Evolutionary conservation across 352 stramenopile species (phyloP).

Genomic region (Aphanomyces stellatus): DNA sequence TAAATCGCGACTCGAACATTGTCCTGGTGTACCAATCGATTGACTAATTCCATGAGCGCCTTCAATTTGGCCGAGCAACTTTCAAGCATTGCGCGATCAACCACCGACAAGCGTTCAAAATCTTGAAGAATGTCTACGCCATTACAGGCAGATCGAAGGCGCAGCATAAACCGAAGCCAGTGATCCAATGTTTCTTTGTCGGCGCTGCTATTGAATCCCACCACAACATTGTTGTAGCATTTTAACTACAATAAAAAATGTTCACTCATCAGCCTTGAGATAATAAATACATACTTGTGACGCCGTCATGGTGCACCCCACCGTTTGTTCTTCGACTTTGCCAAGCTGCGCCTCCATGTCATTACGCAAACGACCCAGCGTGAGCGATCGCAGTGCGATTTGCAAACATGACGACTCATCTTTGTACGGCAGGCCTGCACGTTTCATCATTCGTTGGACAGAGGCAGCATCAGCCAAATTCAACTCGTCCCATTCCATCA

Average conservation of each 20-base stretch:
- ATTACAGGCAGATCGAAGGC: constrained; percentile 66
- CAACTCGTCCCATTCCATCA: constrained; percentile 5
- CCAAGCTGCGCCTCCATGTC: constrained; percentile 70
- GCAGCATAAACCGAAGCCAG: constrained; percentile 60
- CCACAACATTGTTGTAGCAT: constrained; percentile 54
- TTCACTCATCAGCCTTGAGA: too few relatives aligned
- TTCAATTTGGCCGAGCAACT: constrained; percentile 59
- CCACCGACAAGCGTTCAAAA: constrained; percentile 58
- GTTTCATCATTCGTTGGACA: constrained; percentile 18
- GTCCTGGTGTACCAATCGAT: constrained; percentile 45
- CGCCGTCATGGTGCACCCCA: constrained; percentile 41
- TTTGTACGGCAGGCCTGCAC: constrained; percentile 10
- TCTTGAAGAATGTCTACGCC: constrained; percentile 71
- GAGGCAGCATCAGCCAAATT: constrained; percentile 6
- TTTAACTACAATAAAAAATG: constrained; percentile 10
- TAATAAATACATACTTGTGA: constrained; percentile 50
- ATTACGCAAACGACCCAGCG: constrained; percentile 53
- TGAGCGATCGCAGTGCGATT: constrained; percentile 25
- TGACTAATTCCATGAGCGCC: constrained; percentile 42
- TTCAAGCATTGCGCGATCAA: constrained; percentile 48
- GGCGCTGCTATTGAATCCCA: constrained; percentile 36
- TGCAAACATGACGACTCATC: constrained; percentile 17
- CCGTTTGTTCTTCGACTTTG: constrained; percentile 74
- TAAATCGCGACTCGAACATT: constrained; percentile 68
- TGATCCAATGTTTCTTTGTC: constrained; percentile 44